Percentiles rank a stretch among this genome's conserved stretches.
phyloP scores from a whole-genome alignment of 805 yeast genomes.

The Spathaspora girioi region DNA sequence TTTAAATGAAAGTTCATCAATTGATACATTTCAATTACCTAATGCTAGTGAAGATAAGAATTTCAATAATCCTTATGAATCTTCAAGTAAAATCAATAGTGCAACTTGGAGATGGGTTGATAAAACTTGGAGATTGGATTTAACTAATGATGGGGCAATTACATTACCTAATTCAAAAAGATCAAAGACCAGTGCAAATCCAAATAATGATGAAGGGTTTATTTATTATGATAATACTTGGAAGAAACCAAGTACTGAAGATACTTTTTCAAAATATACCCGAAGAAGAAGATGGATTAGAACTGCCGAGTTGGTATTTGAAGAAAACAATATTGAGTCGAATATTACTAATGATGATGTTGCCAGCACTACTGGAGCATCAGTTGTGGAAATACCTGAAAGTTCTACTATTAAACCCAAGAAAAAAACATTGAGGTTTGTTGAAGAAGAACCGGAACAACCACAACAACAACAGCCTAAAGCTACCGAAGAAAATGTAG shows the following conservation, averaged over 20 bases:
- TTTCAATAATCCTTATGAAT: neutral
- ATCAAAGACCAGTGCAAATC: constrained; percentile 59
- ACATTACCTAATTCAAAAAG: constrained; percentile 62
- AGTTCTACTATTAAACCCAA: neutral
- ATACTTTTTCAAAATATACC: constrained; percentile 85
- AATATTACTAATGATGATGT: neutral
- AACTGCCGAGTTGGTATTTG: constrained; percentile 76
- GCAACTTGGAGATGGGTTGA: constrained; percentile 96
- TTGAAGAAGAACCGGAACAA: neutral
- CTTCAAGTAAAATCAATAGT: constrained; percentile 46
- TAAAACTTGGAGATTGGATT: constrained; percentile 84
- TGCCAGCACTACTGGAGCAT: constrained; percentile 2
- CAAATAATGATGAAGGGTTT: constrained; percentile 78
- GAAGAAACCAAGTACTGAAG: constrained; percentile 87
- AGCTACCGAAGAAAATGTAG: neutral
- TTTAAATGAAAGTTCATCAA: constrained; percentile 75
- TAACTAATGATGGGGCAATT: constrained; percentile 83
- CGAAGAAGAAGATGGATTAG: constrained; percentile 95
- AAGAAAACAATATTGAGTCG: constrained; percentile 1
- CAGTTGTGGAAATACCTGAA: neutral
- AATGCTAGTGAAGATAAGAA: constrained; percentile 35
- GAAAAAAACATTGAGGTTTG: neutral
- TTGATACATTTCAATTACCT: constrained; percentile 78
- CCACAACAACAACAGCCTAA: too few relatives aligned
- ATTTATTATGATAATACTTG: constrained; percentile 90